Evolutionary conservation across 2,329 filamentous ascomycete genomes (phyloP).

Genomic region (Fusarium sp.): DNA sequence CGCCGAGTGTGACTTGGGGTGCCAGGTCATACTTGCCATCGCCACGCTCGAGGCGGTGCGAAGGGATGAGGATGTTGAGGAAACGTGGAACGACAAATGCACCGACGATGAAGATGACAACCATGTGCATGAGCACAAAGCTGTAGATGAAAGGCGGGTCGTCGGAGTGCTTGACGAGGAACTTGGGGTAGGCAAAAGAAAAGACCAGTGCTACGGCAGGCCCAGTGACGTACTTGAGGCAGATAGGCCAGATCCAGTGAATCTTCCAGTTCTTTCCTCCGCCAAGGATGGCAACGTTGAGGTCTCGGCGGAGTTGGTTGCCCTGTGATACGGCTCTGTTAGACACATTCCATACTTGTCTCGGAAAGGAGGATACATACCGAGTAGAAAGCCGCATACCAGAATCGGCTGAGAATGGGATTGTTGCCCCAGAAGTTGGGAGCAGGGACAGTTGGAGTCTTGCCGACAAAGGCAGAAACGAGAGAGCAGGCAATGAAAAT

Average conservation of each 20-base stretch:
- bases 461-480: constrained; percentile 52
- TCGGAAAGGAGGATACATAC: constrained; percentile 49
- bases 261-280: constrained; percentile 63
- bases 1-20: constrained; percentile 32
- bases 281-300: constrained; percentile 59
- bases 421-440: constrained; percentile 57
- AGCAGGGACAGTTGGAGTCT: constrained; percentile 52
- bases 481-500: constrained; percentile 56
- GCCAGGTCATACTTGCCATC: constrained; percentile 38
- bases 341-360: not conserved
- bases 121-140: constrained; percentile 38
- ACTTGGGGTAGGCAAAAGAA: constrained; percentile 57
- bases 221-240: constrained; percentile 58
- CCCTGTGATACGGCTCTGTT: constrained; percentile 52
- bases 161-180: constrained; percentile 18
- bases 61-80: constrained; percentile 29
- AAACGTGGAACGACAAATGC: constrained; percentile 30
- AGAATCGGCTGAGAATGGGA: constrained; percentile 55
- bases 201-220: constrained; percentile 59
- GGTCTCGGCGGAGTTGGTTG: constrained; percentile 62
- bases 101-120: constrained; percentile 32
- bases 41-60: constrained; percentile 19
- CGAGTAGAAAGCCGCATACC: constrained; percentile 64
- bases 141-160: constrained; percentile 36
- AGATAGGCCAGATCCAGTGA: constrained; percentile 57